These are phyloP conservation scores for Ogataea methylovora DNA, from an alignment of 805 yeast genomes.

Conservation along the genomic window DNA sequence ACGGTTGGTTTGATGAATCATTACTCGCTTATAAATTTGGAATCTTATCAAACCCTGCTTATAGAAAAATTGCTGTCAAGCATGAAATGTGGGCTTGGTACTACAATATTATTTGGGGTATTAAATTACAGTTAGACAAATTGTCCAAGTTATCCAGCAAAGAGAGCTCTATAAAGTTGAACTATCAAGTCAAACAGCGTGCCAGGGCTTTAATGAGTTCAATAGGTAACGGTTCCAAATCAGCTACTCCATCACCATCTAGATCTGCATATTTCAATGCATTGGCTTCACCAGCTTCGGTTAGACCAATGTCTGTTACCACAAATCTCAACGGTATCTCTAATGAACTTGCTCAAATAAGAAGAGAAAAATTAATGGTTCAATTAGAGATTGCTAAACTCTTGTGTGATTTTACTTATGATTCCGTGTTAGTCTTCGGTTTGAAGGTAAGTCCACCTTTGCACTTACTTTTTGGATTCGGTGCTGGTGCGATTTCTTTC, in stretches of 20 bases:
- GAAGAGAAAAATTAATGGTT: constrained; percentile 28
- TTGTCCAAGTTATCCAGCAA: constrained; percentile 34
- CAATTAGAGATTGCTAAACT: constrained; percentile 35
- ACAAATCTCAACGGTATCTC: constrained; percentile 3
- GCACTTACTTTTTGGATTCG: constrained; percentile 24
- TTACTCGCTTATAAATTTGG: constrained; percentile 47
- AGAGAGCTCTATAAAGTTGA: constrained; percentile 48
- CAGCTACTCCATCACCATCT: constrained; percentile 21
- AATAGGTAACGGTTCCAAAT: constrained; percentile 3
- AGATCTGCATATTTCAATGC: neutral
- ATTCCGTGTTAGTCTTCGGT: constrained; percentile 37
- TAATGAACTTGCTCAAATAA: constrained; percentile 23
- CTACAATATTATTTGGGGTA: constrained; percentile 49
- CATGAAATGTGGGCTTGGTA: constrained; percentile 70
- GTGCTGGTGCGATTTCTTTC: constrained; percentile 24
- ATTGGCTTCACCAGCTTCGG: constrained; percentile 1
- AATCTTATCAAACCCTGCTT: constrained; percentile 29
- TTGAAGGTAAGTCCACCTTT: constrained; percentile 23
- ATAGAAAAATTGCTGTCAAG: constrained; percentile 33
- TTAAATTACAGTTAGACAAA: constrained; percentile 42
- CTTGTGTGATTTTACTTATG: constrained; percentile 39
- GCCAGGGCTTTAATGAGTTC: constrained; percentile 27
- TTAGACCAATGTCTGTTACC: constrained; percentile 2
- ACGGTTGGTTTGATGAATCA: constrained; percentile 59
- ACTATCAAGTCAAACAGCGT: constrained; percentile 51